Conservation (phyloP, 345 rosid genomes). For the Eucalyptus regnans region DNA sequence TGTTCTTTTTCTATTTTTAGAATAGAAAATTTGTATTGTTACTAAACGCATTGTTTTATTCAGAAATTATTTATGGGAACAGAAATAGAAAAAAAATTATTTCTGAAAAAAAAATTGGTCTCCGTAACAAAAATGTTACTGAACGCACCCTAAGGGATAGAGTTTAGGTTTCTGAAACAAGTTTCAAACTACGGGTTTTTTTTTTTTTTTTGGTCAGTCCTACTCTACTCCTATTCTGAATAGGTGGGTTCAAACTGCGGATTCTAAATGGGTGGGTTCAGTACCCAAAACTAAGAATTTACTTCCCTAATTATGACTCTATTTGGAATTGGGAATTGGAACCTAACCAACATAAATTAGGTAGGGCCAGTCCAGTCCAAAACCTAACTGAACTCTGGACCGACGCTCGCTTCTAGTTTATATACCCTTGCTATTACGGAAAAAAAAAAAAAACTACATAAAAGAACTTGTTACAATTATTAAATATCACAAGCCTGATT, state of each 20-base stretch:
- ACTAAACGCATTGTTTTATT: too few species aligned
- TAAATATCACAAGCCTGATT: neutral
- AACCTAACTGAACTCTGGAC: fast-evolving
- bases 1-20: fast-evolving
- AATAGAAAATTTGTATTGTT: too few species aligned
- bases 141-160: fast-evolving
- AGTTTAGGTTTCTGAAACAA: neutral
- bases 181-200: neutral
- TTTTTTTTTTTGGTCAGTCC: too few species aligned
- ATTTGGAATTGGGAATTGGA: neutral
- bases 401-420: neutral
- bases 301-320: too few species aligned
- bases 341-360: fast-evolving
- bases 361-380: fast-evolving
- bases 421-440: neutral
- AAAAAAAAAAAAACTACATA: neutral
- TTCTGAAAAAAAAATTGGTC: fast-evolving
- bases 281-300: neutral
- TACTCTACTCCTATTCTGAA: too few species aligned
- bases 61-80: fast-evolving
- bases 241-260: fast-evolving
- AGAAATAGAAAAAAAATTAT: too few species aligned
- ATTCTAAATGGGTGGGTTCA: neutral
- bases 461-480: neutral
- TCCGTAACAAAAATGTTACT: fast-evolving